phyloP scores from a whole-genome alignment of 768 basidiomycete genomes.

The Amanita jacksonii region DNA sequence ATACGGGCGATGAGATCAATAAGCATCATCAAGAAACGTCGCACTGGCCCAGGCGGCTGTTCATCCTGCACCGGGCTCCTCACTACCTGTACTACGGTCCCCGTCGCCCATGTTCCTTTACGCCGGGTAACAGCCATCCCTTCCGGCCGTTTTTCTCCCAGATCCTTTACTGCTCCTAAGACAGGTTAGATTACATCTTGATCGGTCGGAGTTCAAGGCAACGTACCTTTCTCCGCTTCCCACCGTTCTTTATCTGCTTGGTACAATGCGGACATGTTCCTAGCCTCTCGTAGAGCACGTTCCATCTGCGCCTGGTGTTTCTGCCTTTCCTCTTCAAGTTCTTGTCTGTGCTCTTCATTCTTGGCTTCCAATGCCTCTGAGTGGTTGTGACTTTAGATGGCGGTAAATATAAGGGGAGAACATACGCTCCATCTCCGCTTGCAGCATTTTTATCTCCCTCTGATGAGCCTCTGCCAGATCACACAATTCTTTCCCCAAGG shows the following conservation, averaged over 20 bases:
- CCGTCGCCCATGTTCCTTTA: too few species aligned
- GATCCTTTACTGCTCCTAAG: too few species aligned
- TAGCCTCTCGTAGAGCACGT: constrained; percentile 29
- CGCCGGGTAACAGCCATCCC: too few species aligned
- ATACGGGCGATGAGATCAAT: neutral
- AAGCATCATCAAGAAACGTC: neutral
- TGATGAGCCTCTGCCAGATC: constrained; percentile 36
- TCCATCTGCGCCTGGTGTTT: constrained; percentile 33
- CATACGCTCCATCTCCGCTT: constrained; percentile 34
- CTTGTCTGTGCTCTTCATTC: constrained; percentile 35
- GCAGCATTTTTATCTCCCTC: constrained; percentile 37
- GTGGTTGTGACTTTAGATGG: too few species aligned
- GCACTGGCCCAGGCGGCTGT: too few species aligned
- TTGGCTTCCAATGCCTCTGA: constrained; percentile 29
- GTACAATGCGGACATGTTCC: constrained; percentile 31
- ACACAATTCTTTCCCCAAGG: constrained; percentile 38
- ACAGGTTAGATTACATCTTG: too few species aligned
- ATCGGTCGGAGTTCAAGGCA: too few species aligned
- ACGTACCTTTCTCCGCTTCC: too few species aligned
- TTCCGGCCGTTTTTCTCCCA: too few species aligned
- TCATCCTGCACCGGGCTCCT: too few species aligned
- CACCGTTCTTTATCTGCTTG: constrained; percentile 27
- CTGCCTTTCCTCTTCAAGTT: constrained; percentile 34
- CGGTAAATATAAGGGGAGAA: neutral
- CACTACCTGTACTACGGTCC: too few species aligned